These are phyloP conservation scores for Candida sp. DNA, from an alignment of 1,139 yeast genomes.

Conservation along the genomic window DNA sequence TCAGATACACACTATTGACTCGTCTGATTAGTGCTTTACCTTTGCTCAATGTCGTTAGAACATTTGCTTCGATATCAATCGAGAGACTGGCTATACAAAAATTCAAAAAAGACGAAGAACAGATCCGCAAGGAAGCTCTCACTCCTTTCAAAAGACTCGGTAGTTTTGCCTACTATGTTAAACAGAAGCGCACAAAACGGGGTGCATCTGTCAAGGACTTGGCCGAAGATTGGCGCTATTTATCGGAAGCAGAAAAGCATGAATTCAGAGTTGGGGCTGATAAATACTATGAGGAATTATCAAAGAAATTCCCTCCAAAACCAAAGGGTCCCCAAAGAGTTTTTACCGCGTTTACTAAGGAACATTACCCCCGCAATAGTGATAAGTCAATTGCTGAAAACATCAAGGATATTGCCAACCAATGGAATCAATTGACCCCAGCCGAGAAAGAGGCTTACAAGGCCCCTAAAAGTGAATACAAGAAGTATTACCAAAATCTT, in stretches of 20 bases:
- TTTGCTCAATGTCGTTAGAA: neutral
- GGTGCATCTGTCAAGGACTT: conserved; percentile 8
- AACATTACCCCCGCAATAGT: conserved; percentile 20
- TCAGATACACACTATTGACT: too few relatives aligned
- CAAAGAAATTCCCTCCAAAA: neutral
- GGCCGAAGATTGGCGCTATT: conserved; percentile 18
- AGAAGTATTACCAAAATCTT: conserved; percentile 16
- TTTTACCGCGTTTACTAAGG: conserved; percentile 8
- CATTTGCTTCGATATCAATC: neutral
- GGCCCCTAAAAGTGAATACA: conserved; percentile 15
- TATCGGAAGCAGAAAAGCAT: conserved; percentile 23
- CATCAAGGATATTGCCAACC: conserved; percentile 20
- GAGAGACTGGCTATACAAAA: neutral
- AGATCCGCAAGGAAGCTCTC: conserved; percentile 10
- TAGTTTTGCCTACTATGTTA: conserved; percentile 4
- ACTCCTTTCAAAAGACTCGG: conserved; percentile 3
- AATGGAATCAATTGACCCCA: conserved; percentile 28
- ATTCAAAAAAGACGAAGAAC: conserved; percentile 8
- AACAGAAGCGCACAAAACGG: conserved; percentile 17
- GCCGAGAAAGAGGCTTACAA: conserved; percentile 26
- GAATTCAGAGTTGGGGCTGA: conserved; percentile 21
- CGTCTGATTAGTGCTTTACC: too few relatives aligned
- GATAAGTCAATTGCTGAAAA: conserved; percentile 17
- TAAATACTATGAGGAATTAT: conserved; percentile 4
- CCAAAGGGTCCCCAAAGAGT: conserved; percentile 7